phyloP scores from a whole-genome alignment of 768 basidiomycete genomes.

The Boletales sp. region DNA sequence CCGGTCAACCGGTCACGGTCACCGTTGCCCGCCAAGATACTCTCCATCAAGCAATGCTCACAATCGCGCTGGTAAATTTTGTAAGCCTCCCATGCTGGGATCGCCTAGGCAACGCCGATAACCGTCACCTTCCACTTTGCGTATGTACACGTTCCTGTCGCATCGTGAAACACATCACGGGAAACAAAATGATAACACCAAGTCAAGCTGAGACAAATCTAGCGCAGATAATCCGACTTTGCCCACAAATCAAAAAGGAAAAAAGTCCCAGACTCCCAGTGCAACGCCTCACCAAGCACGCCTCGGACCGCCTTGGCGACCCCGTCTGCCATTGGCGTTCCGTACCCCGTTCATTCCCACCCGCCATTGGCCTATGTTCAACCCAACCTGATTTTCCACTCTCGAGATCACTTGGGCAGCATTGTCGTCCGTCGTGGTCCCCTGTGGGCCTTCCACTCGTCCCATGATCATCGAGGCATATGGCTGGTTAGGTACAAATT shows the following conservation, averaged over 20 bases:
- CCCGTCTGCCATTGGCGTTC: background rate
- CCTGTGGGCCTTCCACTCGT: background rate
- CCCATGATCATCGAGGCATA: background rate
- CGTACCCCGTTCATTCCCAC: slow-evolving; percentile 2
- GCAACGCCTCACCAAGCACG: background rate
- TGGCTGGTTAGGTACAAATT: slow-evolving; percentile 25
- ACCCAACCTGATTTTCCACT: slow-evolving; percentile 18
- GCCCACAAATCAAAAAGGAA: slow-evolving; percentile 13
- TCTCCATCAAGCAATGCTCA: no score
- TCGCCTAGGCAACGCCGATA: background rate
- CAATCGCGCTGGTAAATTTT: no score
- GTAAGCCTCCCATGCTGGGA: background rate
- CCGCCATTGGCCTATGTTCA: slow-evolving; percentile 3
- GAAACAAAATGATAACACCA: no score
- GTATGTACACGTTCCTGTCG: background rate
- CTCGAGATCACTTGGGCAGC: slow-evolving; percentile 20
- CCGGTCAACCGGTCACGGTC: no score
- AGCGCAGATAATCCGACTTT: background rate
- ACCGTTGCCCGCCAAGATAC: no score
- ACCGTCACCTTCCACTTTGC: no score
- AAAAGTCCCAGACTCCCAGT: no score
- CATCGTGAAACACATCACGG: background rate
- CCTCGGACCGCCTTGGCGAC: slow-evolving; percentile 5
- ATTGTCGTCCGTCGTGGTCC: slow-evolving; percentile 11
- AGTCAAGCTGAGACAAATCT: slow-evolving; percentile 6